Conservation (phyloP, 805 yeast species). For the Ogataea nonfermentans region DNA sequence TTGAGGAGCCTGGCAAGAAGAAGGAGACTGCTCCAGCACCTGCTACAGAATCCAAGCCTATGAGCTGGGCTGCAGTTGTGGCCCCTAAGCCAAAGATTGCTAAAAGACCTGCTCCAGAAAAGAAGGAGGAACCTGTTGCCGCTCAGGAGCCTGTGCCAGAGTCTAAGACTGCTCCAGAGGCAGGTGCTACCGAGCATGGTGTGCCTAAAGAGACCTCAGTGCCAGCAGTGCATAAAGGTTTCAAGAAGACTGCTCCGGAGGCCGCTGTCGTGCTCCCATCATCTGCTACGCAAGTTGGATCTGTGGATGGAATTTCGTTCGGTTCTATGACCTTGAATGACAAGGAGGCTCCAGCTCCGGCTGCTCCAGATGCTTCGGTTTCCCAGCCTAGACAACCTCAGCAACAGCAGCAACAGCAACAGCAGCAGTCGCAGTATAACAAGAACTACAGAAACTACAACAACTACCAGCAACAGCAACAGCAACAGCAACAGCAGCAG, state of each 20-base stretch:
- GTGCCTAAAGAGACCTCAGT: conserved; percentile 5
- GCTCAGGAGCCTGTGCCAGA: conserved; percentile 10
- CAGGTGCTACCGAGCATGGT: conserved; percentile 1
- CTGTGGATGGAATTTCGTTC: conserved; percentile 51
- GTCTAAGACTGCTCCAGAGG: not conserved
- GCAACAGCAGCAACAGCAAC: conserved; percentile 28
- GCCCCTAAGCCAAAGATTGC: conserved; percentile 27
- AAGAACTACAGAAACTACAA: conserved; percentile 13
- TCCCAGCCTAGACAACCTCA: conserved; percentile 21
- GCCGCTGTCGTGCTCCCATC: conserved; percentile 47
- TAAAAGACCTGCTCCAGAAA: conserved; percentile 21
- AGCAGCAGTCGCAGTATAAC: conserved; percentile 22
- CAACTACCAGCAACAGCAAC: conserved; percentile 13
- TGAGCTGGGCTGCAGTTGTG: conserved; percentile 28
- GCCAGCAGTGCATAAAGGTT: conserved; percentile 5
- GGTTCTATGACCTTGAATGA: conserved; percentile 52
- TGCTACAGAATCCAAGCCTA: conserved; percentile 16
- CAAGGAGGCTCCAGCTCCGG: conserved; percentile 36
- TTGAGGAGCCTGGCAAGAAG: conserved; percentile 10
- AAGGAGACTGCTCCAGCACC: conserved; percentile 18
- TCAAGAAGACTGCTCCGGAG: conserved; percentile 18
- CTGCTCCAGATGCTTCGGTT: conserved; percentile 18
- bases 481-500: conserved; percentile 15
- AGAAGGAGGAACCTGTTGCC: conserved; percentile 17
- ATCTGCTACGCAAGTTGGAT: conserved; percentile 42